A percentile compares a stretch with the other conserved stretches of the same genome.
Conservation (phyloP, 139 green algal genomes). For the Picochlorum sp. region DNA sequence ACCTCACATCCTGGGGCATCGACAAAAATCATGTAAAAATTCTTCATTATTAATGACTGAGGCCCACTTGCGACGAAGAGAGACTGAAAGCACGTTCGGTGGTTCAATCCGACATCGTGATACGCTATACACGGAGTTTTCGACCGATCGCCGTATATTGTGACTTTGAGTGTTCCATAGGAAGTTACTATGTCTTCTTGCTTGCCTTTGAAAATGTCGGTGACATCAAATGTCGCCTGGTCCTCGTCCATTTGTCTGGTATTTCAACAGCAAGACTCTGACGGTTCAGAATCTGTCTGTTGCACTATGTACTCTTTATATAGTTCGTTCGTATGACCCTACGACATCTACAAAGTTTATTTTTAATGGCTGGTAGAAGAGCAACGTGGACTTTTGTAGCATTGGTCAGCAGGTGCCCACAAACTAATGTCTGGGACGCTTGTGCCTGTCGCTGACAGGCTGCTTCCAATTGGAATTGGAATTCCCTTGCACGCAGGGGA, state of each 20-base stretch:
- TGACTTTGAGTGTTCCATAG: constrained; percentile 14
- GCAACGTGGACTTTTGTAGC: too few relatives aligned
- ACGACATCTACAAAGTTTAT: too few relatives aligned
- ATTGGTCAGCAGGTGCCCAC: too few relatives aligned
- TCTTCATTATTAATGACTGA: constrained; percentile 19
- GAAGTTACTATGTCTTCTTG: constrained; percentile 6
- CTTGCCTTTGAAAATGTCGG: background rate
- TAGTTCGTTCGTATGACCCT: too few relatives aligned
- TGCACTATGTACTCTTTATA: too few relatives aligned
- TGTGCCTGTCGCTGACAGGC: too few relatives aligned
- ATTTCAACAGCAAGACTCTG: too few relatives aligned
- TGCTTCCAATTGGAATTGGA: too few relatives aligned
- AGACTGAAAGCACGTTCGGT: constrained; percentile 30
- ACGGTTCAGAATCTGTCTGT: too few relatives aligned
- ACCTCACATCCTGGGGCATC: constrained; percentile 29
- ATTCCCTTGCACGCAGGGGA: too few relatives aligned
- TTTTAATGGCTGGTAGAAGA: too few relatives aligned
- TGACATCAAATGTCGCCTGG: background rate
- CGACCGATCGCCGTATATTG: constrained; percentile 11
- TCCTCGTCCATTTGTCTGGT: background rate
- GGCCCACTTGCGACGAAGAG: constrained; percentile 12
- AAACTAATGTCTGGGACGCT: too few relatives aligned
- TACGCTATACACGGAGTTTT: constrained; percentile 27
- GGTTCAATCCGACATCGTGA: constrained; percentile 36
- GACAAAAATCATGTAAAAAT: constrained; percentile 32